Evolutionary conservation across 2,329 filamentous ascomycete genomes (phyloP).

Genomic region (Colletotrichum phormii): DNA sequence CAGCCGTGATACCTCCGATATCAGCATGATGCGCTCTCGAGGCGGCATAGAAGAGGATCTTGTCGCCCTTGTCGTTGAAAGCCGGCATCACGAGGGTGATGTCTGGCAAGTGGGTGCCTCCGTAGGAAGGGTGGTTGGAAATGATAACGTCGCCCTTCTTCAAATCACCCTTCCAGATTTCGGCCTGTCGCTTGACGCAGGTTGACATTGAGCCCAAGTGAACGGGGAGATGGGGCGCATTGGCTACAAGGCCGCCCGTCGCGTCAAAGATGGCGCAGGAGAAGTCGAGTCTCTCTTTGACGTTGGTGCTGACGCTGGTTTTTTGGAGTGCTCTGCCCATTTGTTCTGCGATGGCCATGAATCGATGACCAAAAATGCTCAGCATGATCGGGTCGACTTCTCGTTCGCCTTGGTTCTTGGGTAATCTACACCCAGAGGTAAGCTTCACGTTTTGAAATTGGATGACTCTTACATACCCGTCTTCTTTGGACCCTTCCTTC

Average conservation of each 20-base stretch:
- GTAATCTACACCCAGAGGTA: conserved; percentile 34
- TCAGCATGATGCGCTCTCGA: conserved; percentile 87
- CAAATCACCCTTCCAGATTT: conserved; percentile 82
- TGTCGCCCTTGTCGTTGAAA: conserved; percentile 72
- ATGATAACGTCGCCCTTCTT: conserved; percentile 85
- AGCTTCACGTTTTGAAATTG: conserved; percentile 37
- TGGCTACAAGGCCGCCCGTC: conserved; percentile 80
- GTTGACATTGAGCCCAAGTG: conserved; percentile 88
- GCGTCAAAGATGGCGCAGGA: conserved; percentile 85
- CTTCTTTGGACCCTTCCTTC: conserved; percentile 56
- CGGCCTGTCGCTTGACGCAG: conserved; percentile 80
- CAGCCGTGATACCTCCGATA: conserved; percentile 83
- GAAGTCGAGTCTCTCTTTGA: conserved; percentile 86
- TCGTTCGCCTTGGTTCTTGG: conserved; percentile 45
- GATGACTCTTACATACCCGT: conserved; percentile 35
- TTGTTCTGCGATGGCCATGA: conserved; percentile 89
- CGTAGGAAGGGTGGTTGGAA: conserved; percentile 85
- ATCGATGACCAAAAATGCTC: conserved; percentile 83
- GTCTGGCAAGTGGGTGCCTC: conserved; percentile 85
- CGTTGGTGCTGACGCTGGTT: conserved; percentile 83
- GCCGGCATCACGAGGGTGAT: conserved; percentile 85
- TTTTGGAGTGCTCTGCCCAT: conserved; percentile 86
- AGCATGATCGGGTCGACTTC: conserved; percentile 77
- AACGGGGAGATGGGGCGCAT: conserved; percentile 83
- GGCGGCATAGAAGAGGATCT: conserved; percentile 85